These are phyloP conservation scores for Diaporthe longicolla DNA, from an alignment of 2,329 filamentous ascomycete genomes.

Conservation along the genomic window DNA sequence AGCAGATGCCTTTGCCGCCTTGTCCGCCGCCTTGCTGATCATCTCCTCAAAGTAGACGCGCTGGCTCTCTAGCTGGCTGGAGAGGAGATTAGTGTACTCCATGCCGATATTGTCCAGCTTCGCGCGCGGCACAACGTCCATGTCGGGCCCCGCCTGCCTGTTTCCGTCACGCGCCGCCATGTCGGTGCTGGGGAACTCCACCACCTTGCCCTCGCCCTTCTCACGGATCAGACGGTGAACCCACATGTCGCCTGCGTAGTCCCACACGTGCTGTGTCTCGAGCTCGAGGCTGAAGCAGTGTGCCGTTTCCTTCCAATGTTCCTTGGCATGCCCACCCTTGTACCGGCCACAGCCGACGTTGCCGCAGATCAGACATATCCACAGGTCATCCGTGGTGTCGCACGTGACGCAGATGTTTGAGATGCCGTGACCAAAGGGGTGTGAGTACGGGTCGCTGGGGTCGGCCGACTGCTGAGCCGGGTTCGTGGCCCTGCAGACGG, in stretches of 20 bases:
- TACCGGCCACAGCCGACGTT: slow-evolving; percentile 95
- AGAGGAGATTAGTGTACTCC: slow-evolving; percentile 95
- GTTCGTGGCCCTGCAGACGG: slow-evolving; percentile 91
- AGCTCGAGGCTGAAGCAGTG: slow-evolving; percentile 96
- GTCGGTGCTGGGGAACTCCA: slow-evolving; percentile 79
- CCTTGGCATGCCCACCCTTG: slow-evolving; percentile 92
- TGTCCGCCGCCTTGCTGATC: slow-evolving; percentile 89
- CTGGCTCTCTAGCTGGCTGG: slow-evolving; percentile 92
- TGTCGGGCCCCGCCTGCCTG: slow-evolving; percentile 33
- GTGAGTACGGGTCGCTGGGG: slow-evolving; percentile 63
- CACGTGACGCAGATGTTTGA: slow-evolving; percentile 86
- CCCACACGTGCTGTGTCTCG: slow-evolving; percentile 95
- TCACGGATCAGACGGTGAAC: slow-evolving; percentile 95
- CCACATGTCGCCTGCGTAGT: slow-evolving; percentile 95
- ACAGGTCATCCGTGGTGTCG: slow-evolving; percentile 85
- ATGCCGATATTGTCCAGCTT: slow-evolving; percentile 84
- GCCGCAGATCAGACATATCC: slow-evolving; percentile 96
- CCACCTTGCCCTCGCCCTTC: slow-evolving; percentile 91
- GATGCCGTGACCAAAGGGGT: slow-evolving; percentile 70
- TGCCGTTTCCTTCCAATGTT: slow-evolving; percentile 89
- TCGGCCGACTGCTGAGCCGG: slow-evolving; percentile 57
- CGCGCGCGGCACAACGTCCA: slow-evolving; percentile 78
- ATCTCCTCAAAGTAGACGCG: slow-evolving; percentile 95
- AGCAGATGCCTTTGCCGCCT: slow-evolving; percentile 81
- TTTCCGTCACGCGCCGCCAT: slow-evolving; percentile 46